A percentile compares a stretch with the other conserved stretches of the same genome.
These are phyloP conservation scores for Pueraria montana DNA, from an alignment of 306 rosid genomes.

Conservation along the genomic window DNA sequence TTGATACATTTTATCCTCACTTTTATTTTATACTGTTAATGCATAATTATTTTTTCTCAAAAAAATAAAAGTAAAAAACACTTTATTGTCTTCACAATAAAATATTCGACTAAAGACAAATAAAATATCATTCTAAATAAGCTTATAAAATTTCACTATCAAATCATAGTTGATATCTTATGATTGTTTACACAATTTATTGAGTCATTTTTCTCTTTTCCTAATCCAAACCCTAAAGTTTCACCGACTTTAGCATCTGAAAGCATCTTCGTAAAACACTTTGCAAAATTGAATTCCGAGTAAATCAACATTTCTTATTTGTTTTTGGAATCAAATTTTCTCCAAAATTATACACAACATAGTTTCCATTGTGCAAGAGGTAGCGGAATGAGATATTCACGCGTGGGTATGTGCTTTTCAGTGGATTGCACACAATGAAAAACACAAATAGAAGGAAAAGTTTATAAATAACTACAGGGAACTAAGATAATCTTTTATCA, in stretches of 20 bases:
- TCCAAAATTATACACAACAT: not conserved
- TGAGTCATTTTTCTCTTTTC: not conserved
- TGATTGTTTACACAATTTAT: too few species aligned
- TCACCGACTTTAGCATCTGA: not conserved
- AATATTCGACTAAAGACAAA: too few species aligned
- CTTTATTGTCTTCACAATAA: too few species aligned
- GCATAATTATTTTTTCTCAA: too few species aligned
- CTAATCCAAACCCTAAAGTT: not conserved
- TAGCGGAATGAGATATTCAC: not conserved
- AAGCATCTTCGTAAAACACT: not conserved
- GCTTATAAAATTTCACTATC: too few species aligned
- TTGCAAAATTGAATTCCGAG: not conserved
- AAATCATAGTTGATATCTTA: too few species aligned
- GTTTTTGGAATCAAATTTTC: not conserved
- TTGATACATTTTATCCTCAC: too few species aligned
- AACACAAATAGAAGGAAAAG: not conserved
- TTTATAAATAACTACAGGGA: conserved; percentile 53
- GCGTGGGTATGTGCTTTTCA: not conserved
- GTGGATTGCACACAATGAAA: not conserved
- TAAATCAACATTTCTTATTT: not conserved
- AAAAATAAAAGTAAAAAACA: too few species aligned
- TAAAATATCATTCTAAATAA: too few species aligned
- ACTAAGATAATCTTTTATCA: conserved; percentile 78
- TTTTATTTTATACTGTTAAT: too few species aligned
- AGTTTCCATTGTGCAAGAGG: not conserved